Percentiles rank a stretch among this genome's conserved stretches.
Evolutionary conservation across 352 stramenopile species (phyloP).

Genomic region (Phytophthora ohioensis): DNA sequence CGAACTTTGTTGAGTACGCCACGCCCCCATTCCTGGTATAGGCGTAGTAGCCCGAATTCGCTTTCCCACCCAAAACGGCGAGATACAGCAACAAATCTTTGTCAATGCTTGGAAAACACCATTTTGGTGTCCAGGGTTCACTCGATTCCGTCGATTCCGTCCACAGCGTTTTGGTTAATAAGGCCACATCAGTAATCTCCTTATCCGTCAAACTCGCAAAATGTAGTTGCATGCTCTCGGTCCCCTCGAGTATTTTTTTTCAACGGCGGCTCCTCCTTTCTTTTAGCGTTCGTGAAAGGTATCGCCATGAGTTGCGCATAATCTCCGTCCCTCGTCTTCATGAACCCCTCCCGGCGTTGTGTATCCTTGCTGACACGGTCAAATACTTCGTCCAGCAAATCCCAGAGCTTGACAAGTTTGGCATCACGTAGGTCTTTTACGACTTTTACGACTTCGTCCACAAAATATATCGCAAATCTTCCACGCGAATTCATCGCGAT

Average conservation of each 20-base stretch:
- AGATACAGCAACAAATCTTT: constrained; percentile 37
- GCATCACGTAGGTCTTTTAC: not conserved
- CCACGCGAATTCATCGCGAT: constrained; percentile 16
- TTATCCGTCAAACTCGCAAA: constrained; percentile 18
- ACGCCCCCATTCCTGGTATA: not conserved
- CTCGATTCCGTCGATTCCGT: too few species aligned
- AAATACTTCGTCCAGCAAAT: constrained; percentile 18
- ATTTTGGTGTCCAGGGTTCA: constrained; percentile 3
- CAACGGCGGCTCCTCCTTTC: not conserved
- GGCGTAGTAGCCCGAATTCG: constrained; percentile 24
- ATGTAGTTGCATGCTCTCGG: constrained; percentile 3
- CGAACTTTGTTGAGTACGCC: not conserved
- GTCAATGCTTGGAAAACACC: not conserved
- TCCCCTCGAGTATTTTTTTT: not conserved
- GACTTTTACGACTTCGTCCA: constrained; percentile 1
- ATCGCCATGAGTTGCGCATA: constrained; percentile 13
- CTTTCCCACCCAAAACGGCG: constrained; percentile 38
- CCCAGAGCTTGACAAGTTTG: not conserved
- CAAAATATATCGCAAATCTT: constrained; percentile 17
- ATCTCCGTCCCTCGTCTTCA: not conserved
- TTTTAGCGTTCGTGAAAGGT: constrained; percentile 5
- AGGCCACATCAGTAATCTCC: constrained; percentile 3
- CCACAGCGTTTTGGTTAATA: not conserved
- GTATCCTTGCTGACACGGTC: not conserved
- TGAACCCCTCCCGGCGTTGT: constrained; percentile 1